Evolutionary conservation across 2,329 filamentous ascomycete genomes (phyloP), one percentile per base, ranked within the genome.

Genomic region (Ilyonectria destructans): DNA sequence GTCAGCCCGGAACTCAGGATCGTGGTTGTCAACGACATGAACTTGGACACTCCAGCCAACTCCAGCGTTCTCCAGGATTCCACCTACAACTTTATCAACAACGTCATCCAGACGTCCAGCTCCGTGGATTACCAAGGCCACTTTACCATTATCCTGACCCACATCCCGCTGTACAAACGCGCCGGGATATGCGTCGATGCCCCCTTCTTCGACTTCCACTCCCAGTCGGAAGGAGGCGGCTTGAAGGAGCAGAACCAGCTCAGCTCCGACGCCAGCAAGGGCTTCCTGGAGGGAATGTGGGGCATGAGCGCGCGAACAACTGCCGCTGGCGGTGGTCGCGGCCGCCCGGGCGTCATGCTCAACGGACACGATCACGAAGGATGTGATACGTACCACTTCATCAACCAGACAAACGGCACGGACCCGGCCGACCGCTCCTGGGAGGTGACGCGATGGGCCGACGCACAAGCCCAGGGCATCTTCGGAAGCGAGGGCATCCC

Each of bases 301-400:
- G 94, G 94, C 12, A 90, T 96, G 81, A 93, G 85, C 75, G 89
- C 88, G 6, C 87, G 93, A 69, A 75, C 83, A 1, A 80, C 83
- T 33, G 92, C 89, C 0, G 84, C 89, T 1, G 90, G 85, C 0
- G 78, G 81, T 12, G 94, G 94, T 1, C 82, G 83, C 58, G 94
- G 94, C 1, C 86, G 94, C 17, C 87, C 85, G 9, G 95, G 96
- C 1, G 83, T 98, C 6, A 90, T 99, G 29, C 82, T 99, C 45
- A 98, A 95, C 56, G 96, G 96, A 0, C 96, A 99, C 79, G 96
- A 99, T 77, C 96, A 99, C 80, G 93, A 93, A 73, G 96, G 96
- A 7, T 99, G 96, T 78, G 95, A 98, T 80, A 92, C 92, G 8
- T 92, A 92, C 77, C 96, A 99, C 83, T 96, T 88, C 76, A 87